Conservation (phyloP, 345 rosid genomes). For the Adansonia digitata region DNA sequence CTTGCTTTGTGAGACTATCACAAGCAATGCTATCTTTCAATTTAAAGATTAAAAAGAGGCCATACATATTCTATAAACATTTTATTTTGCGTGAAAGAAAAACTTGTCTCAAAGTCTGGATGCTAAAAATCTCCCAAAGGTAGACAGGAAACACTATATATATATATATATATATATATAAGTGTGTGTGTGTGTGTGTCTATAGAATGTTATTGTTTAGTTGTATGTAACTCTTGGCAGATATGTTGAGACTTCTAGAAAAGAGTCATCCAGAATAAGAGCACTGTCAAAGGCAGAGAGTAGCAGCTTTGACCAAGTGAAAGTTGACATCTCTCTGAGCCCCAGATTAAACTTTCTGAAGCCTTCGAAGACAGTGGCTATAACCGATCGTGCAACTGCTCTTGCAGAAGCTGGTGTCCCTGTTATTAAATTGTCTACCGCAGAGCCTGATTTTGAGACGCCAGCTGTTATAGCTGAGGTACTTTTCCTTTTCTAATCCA, state of each 20-base stretch:
- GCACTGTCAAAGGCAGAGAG: slow-evolving; percentile 44
- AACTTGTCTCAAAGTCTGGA: no score
- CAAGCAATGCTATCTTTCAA: neutral
- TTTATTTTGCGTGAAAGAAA: neutral
- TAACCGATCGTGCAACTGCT: slow-evolving; percentile 84
- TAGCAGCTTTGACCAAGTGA: slow-evolving; percentile 26
- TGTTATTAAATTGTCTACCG: slow-evolving; percentile 84
- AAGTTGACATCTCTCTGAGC: slow-evolving; percentile 66
- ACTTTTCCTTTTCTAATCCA: neutral
- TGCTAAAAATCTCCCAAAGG: no score
- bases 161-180: neutral
- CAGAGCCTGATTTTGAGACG: slow-evolving; percentile 96
- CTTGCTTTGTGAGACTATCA: neutral
- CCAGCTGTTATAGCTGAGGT: slow-evolving; percentile 77
- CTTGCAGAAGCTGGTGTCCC: slow-evolving; percentile 86
- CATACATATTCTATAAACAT: neutral
- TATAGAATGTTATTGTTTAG: neutral
- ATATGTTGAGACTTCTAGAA: slow-evolving; percentile 27
- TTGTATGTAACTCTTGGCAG: slow-evolving; percentile 21
- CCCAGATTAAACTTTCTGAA: slow-evolving; percentile 76
- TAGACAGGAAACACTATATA: no score
- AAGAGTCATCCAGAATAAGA: slow-evolving; percentile 25
- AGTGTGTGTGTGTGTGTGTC: no score
- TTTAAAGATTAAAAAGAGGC: no score
- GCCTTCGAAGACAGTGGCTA: slow-evolving; percentile 91